phyloP scores from a whole-genome alignment of 805 yeast genomes.

The Schwanniomyces sp. region DNA sequence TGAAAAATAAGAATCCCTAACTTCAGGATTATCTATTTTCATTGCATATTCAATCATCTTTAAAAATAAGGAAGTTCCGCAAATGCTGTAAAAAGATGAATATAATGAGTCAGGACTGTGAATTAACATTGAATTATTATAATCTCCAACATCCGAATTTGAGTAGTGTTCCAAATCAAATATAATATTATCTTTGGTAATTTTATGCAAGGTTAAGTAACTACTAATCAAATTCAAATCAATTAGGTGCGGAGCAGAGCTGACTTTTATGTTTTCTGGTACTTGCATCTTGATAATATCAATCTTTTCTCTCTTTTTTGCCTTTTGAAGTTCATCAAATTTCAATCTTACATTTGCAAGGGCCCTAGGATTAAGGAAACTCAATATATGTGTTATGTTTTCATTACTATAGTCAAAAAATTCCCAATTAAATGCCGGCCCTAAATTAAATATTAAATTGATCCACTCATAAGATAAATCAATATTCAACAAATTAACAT shows the following conservation, averaged over 20 bases:
- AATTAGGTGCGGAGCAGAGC: constrained; percentile 3
- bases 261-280: background rate
- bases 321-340: constrained; percentile 26
- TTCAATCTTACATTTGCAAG: constrained; percentile 36
- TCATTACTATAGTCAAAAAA: constrained; percentile 34
- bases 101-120: constrained; percentile 28
- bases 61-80: constrained; percentile 51
- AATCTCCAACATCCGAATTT: constrained; percentile 7
- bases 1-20: constrained; percentile 23
- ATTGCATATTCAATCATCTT: constrained; percentile 45
- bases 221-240: constrained; percentile 15
- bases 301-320: constrained; percentile 4
- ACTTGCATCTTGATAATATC: constrained; percentile 1
- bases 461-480: constrained; percentile 52
- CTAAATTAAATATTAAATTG: constrained; percentile 42
- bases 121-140: constrained; percentile 8
- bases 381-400: constrained; percentile 38
- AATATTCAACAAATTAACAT: constrained; percentile 38
- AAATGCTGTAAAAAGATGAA: constrained; percentile 42
- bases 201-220: constrained; percentile 9
- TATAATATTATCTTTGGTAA: constrained; percentile 17
- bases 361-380: constrained; percentile 38
- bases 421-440: constrained; percentile 49
- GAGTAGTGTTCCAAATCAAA: constrained; percentile 17
- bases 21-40: constrained; percentile 7